Conservation (phyloP, 2,329 filamentous ascomycete species). For the Triangularia verruculosa region DNA sequence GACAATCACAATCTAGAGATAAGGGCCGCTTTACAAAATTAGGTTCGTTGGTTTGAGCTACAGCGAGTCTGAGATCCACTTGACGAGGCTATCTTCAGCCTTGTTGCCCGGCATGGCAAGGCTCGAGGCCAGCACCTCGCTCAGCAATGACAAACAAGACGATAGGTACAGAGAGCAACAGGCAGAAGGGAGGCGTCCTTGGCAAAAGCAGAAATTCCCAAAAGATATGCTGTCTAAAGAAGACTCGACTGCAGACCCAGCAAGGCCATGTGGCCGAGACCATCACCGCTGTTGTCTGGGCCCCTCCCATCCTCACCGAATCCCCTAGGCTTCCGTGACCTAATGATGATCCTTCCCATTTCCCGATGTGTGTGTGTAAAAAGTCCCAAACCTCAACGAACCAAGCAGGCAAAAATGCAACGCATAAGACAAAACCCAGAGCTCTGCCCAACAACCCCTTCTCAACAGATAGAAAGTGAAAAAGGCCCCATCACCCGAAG, state of each 20-base stretch:
- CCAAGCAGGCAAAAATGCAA: constrained; percentile 10
- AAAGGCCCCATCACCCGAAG: constrained; percentile 11
- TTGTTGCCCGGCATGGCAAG: not conserved
- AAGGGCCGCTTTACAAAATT: not conserved
- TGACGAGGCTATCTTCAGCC: not conserved
- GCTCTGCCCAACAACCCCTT: constrained; percentile 12
- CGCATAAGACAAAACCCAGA: constrained; percentile 16
- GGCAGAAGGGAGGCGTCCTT: not conserved
- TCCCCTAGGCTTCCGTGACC: not conserved
- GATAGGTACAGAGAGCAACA: not conserved
- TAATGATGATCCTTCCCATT: not conserved
- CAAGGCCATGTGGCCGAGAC: not conserved
- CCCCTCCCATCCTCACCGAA: not conserved
- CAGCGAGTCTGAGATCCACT: not conserved
- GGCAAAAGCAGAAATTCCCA: not conserved
- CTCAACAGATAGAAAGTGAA: not conserved
- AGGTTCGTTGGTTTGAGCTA: not conserved
- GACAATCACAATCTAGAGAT: not conserved
- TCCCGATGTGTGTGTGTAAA: not conserved
- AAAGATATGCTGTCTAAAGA: constrained; percentile 4
- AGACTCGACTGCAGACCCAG: not conserved
- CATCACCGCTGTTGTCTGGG: not conserved
- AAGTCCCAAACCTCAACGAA: constrained; percentile 2
- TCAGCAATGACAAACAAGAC: not conserved
- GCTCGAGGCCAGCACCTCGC: not conserved